These are phyloP conservation scores for Alternaria arbusti DNA, from an alignment of 2,329 filamentous ascomycete genomes.

Conservation along the genomic window DNA sequence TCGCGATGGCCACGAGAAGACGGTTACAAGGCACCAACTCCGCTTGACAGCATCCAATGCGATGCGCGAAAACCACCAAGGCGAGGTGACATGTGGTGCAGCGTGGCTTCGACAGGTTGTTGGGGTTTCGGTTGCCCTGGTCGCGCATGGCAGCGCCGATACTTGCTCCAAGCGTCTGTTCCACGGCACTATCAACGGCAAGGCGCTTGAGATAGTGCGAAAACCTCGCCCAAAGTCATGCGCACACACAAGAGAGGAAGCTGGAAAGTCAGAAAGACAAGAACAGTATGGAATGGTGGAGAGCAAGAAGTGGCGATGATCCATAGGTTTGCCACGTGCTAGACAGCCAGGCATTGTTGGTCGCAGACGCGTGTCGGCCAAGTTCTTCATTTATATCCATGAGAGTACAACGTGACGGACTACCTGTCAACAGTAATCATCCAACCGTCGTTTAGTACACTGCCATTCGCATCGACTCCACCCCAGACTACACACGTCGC, in stretches of 20 bases:
- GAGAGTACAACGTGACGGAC: neutral
- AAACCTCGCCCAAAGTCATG: neutral
- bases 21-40: neutral
- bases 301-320: neutral
- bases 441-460: constrained; percentile 50
- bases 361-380: neutral
- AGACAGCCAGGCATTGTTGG: neutral
- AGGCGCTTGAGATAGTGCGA: neutral
- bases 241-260: neutral
- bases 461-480: constrained; percentile 55
- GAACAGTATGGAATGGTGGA: neutral
- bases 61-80: neutral
- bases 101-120: neutral
- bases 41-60: neutral
- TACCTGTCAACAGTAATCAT: constrained; percentile 51
- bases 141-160: neutral
- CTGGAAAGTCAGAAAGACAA: neutral
- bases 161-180: neutral
- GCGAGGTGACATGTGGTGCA: constrained; percentile 5
- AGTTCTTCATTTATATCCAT: neutral
- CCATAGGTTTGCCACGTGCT: neutral
- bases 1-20: neutral
- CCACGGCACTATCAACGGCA: neutral
- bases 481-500: constrained; percentile 61
- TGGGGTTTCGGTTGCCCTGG: neutral